Base-by-base conservation (phyloP, 257 asterid genomes). In the Parsonsia alboflavescens region DNA sequence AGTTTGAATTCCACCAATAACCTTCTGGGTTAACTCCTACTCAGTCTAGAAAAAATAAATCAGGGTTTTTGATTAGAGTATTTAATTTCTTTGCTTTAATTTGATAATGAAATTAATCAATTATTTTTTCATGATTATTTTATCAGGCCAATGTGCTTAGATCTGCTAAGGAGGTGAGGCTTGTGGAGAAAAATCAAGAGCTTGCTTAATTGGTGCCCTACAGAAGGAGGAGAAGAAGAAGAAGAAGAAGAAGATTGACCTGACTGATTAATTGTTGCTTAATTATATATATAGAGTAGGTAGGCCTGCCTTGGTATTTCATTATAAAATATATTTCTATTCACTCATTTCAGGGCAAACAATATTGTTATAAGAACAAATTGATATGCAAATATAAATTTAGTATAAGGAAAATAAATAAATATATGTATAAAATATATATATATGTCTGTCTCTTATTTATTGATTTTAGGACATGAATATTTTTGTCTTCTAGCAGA, bases 171-270 rank as follows among this genome's bases (percentile, higher is more conserved):
- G 92, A 86, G 78, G 96, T 92, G 84, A 86, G 97, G 81, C 84
- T 88, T 75, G 97, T 92, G 89, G 97, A 92, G 89, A 92, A 92
- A 80, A 83, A 92, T 79, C 97, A 86, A 84, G 90, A 88, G 76
- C 96, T 92, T 80, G 84, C 80, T 39, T 65, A 22, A 21, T 21
- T 53, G 50, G 39, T 17, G 56, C 26, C 73, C 28, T 11, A 3
- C 39, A 33, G 39, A 3, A 3, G 39, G 39, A 33, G 45, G 28
- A 21, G 8, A 26, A 19, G 44, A 70, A 48, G 61, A 24, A n/a
- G n/a, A n/a, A n/a, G 45, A 28, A 21, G 8, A 26, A 19, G 44
- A 70, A 48, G 61, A 24, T 48, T 26, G 48, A 7, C 2, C 7
- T 8, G 2, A 33, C 39, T 33, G 2, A 33, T 33, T 33, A 33